phyloP scores from a whole-genome alignment of 768 basidiomycete species.

The Serendipita sp. region DNA sequence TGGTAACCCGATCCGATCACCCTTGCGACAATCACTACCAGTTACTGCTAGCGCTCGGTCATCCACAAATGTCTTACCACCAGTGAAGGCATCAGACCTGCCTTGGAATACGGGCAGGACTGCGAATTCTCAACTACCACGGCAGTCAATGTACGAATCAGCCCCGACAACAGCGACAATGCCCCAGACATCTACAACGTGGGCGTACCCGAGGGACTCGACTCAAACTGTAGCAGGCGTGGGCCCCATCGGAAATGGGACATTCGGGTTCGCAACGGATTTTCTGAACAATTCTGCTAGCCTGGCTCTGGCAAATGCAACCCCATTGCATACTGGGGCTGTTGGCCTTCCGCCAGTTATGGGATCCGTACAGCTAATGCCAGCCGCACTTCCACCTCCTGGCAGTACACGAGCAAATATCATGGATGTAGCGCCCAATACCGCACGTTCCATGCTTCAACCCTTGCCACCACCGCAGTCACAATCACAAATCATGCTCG shows the following conservation, averaged over 20 bases:
- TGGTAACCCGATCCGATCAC: not conserved
- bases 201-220: not conserved
- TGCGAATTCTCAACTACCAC: not conserved
- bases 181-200: not conserved
- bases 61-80: not conserved
- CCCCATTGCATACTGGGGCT: not conserved
- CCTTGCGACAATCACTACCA: not conserved
- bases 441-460: not conserved
- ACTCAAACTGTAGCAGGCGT: not conserved
- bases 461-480: not conserved
- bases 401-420: not conserved
- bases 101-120: not conserved
- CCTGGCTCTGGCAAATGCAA: too few species aligned
- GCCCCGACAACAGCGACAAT: not conserved
- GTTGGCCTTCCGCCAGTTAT: not conserved
- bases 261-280: not conserved
- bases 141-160: not conserved
- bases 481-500: not conserved
- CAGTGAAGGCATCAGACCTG: not conserved
- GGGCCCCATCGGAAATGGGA: not conserved
- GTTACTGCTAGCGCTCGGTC: not conserved
- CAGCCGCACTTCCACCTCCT: not conserved
- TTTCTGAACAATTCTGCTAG: not conserved
- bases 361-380: not conserved
- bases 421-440: not conserved